These are phyloP conservation scores for Talaromyces amestolkiae DNA, from an alignment of 2,329 filamentous ascomycete species.

Conservation along the genomic window DNA sequence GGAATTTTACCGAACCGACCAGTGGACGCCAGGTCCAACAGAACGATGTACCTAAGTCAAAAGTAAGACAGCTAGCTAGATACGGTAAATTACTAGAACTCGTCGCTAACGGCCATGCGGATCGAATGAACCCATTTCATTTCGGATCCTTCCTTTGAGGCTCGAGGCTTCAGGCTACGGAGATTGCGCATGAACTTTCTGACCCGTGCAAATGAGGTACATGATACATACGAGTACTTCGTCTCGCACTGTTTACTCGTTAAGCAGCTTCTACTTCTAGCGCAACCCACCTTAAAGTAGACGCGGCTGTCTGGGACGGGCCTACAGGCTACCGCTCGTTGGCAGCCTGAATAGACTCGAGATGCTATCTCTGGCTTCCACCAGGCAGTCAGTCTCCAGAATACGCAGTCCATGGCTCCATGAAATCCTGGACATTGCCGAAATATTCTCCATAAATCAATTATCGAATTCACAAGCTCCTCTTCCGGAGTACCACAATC, in stretches of 20 bases:
- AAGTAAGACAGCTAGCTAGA: background rate
- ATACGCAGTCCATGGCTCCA: background rate
- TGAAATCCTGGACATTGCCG: background rate
- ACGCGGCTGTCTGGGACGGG: background rate
- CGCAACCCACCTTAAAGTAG: background rate
- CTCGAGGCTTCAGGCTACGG: background rate
- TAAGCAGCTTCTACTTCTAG: background rate
- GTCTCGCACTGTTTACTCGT: background rate
- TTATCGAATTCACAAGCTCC: background rate
- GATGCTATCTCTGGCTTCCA: background rate
- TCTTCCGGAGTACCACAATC: background rate
- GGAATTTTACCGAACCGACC: background rate
- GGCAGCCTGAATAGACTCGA: background rate
- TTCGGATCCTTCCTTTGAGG: constrained; percentile 1
- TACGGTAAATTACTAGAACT: constrained; percentile 9
- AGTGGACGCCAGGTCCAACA: background rate
- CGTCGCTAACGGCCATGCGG: background rate
- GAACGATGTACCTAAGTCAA: background rate
- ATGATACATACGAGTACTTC: background rate
- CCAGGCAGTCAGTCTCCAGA: background rate
- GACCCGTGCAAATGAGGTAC: background rate
- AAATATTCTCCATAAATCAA: background rate
- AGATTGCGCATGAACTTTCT: background rate
- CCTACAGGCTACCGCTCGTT: background rate
- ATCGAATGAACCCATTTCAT: background rate